A percentile compares a stretch with the other conserved stretches of the same genome.
Conservation (phyloP, 345 rosid genomes). For the Arabis alpina region DNA sequence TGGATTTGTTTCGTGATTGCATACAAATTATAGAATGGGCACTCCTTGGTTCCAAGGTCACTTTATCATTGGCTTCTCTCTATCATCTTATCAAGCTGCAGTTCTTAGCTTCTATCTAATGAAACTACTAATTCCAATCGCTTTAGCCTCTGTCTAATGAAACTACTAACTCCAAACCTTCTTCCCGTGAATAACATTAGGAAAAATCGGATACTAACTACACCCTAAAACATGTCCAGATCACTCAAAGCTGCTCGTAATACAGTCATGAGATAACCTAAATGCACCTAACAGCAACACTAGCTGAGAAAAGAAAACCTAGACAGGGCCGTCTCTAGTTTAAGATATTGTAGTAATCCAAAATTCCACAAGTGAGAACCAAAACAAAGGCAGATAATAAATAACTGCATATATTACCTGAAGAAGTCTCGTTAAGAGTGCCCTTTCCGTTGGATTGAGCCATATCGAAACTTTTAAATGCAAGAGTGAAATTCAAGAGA, state of each 20-base stretch:
- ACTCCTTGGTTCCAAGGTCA: constrained; percentile 16
- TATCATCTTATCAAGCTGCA: constrained; percentile 3
- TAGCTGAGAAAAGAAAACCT: constrained; percentile 5
- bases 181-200: not conserved
- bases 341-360: constrained; percentile 14
- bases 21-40: not conserved
- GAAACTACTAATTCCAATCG: constrained; percentile 6
- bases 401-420: constrained; percentile 31
- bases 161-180: constrained; percentile 6
- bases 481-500: constrained; percentile 18
- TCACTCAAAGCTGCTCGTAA: constrained; percentile 19
- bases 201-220: not conserved
- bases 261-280: constrained; percentile 1
- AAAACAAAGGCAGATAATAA: constrained; percentile 1
- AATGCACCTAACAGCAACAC: constrained; percentile 1
- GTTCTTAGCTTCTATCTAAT: constrained; percentile 7
- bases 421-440: constrained; percentile 30
- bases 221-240: constrained; percentile 27
- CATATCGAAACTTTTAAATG: constrained; percentile 25
- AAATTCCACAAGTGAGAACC: constrained; percentile 8
- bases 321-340: constrained; percentile 14
- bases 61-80: not conserved
- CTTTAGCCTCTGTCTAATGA: constrained; percentile 7
- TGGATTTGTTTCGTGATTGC: not conserved
- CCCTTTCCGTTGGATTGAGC: constrained; percentile 38